phyloP scores from a whole-genome alignment of 1,139 yeast species.

The Arxiozyma bovina region DNA sequence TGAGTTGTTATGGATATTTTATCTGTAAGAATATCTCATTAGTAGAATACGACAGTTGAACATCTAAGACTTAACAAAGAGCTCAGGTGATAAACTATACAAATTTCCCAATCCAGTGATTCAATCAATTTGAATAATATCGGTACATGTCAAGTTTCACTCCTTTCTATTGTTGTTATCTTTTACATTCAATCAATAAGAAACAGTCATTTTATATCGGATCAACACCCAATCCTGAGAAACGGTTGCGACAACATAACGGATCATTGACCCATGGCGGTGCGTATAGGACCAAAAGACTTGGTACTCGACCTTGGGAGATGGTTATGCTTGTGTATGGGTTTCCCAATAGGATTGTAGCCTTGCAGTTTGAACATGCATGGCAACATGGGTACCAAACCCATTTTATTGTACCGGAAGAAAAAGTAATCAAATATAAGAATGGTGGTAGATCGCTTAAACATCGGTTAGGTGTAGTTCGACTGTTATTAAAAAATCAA shows the following conservation, averaged over 20 bases:
- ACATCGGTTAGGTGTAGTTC: conserved; percentile 44
- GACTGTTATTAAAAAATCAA: conserved; percentile 37
- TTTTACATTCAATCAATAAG: conserved; percentile 50
- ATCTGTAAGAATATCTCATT: not conserved
- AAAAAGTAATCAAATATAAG: conserved; percentile 28
- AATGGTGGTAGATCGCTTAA: conserved; percentile 37
- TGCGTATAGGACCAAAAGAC: conserved; percentile 53
- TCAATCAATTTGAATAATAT: not conserved
- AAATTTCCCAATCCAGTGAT: not conserved
- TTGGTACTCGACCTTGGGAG: conserved; percentile 63
- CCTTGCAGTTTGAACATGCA: conserved; percentile 66
- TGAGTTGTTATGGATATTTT: not conserved
- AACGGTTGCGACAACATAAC: conserved; percentile 70
- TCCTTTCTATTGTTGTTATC: conserved; percentile 55
- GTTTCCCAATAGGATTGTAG: conserved; percentile 62
- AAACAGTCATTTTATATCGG: conserved; percentile 60
- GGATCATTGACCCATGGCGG: conserved; percentile 59
- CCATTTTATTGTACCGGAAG: conserved; percentile 42
- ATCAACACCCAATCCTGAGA: conserved; percentile 63
- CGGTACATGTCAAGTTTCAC: not conserved
- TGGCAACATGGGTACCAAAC: conserved; percentile 68
- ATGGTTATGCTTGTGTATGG: conserved; percentile 57
- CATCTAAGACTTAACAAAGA: too few relatives aligned
- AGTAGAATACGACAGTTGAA: not conserved
- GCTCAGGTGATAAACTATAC: not conserved